These are phyloP conservation scores for Alternaria arborescens DNA, from an alignment of 2,329 filamentous ascomycete genomes.

Conservation along the genomic window DNA sequence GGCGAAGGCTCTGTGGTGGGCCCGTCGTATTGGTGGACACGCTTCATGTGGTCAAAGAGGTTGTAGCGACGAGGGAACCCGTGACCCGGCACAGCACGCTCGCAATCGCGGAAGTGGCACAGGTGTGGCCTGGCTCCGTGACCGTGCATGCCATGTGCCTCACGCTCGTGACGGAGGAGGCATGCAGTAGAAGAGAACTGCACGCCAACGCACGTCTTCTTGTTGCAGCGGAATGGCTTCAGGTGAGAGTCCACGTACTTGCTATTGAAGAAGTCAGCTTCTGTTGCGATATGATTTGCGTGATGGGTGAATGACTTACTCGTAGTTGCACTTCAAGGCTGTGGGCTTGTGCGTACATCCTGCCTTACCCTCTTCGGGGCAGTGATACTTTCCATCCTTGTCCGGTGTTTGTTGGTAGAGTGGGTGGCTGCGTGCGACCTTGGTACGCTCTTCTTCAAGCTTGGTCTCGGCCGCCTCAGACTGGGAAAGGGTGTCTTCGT, in stretches of 20 bases:
- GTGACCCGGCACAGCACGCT: constrained; percentile 80
- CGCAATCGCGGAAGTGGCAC: constrained; percentile 87
- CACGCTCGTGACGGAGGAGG: constrained; percentile 90
- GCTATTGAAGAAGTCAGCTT: constrained; percentile 59
- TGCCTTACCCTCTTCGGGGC: constrained; percentile 78
- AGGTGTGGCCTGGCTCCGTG: constrained; percentile 92
- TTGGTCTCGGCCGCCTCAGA: constrained; percentile 43
- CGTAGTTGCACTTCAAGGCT: constrained; percentile 98
- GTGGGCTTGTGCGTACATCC: constrained; percentile 91
- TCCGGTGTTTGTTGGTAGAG: constrained; percentile 73
- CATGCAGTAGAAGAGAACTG: constrained; percentile 96
- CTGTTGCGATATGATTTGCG: not conserved
- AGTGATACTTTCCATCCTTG: constrained; percentile 87
- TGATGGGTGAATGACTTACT: constrained; percentile 67
- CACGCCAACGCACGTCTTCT: constrained; percentile 80
- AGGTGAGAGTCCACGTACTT: constrained; percentile 97
- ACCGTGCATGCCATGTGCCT: constrained; percentile 94
- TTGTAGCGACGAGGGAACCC: constrained; percentile 97
- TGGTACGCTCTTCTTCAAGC: constrained; percentile 50
- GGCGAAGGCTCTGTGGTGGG: constrained; percentile 46
- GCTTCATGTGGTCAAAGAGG: constrained; percentile 94
- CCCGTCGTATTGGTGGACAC: constrained; percentile 75
- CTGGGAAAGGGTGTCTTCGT: constrained; percentile 41
- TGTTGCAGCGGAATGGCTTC: constrained; percentile 96
- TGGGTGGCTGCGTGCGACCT: constrained; percentile 62